These are phyloP conservation scores for Oenanthe javanica DNA, from an alignment of 140 eudicot species.

Conservation along the genomic window DNA sequence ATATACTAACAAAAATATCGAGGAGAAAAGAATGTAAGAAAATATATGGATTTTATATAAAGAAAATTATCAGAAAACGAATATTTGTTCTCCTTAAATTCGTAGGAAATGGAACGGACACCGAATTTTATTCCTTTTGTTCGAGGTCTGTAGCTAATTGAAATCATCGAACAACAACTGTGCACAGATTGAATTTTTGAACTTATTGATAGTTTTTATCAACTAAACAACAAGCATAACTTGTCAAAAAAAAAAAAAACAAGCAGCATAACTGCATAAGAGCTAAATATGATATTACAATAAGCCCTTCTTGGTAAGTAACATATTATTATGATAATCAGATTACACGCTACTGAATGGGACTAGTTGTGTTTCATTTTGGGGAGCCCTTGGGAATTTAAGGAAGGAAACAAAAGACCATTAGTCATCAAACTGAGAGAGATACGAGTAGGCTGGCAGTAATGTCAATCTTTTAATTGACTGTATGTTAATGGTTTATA, in stretches of 20 bases:
- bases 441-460: background rate
- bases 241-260: too few species aligned
- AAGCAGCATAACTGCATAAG: background rate
- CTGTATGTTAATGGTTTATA: constrained; percentile 16
- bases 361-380: background rate
- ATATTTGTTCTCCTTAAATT: too few species aligned
- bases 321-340: too few species aligned
- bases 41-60: too few species aligned
- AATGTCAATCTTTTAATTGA: background rate
- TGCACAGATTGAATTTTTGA: background rate
- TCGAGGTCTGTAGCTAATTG: background rate
- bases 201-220: background rate
- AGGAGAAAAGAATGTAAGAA: background rate
- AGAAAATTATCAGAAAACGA: too few species aligned
- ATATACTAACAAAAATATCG: background rate
- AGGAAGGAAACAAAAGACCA: background rate
- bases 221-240: background rate
- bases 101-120: too few species aligned
- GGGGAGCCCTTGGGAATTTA: background rate
- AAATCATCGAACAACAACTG: background rate
- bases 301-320: background rate
- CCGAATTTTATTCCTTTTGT: too few species aligned
- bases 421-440: background rate
- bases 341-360: background rate
- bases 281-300: background rate